Conservation (phyloP, 2,329 filamentous ascomycete species). For the Bipolaris oryzae region DNA sequence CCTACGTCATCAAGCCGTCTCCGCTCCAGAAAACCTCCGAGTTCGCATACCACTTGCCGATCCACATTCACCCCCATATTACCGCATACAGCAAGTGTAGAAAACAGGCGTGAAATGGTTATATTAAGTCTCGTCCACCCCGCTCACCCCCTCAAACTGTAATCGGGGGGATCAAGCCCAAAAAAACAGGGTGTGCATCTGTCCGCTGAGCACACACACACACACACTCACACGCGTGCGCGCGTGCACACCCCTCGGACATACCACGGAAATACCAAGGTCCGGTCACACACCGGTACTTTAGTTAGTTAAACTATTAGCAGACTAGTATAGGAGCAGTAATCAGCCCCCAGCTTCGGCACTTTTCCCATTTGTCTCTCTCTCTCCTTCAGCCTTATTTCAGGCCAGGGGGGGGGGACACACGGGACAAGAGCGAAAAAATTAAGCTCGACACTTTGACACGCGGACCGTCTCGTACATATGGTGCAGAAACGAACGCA, state of each 20-base stretch:
- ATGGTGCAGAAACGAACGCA: no score
- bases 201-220: no score
- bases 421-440: no score
- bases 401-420: no score
- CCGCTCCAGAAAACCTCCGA: neutral
- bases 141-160: neutral
- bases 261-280: conserved; percentile 9
- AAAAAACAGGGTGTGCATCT: no score
- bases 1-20: neutral
- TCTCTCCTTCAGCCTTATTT: no score
- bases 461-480: neutral
- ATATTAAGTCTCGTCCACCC: conserved; percentile 9
- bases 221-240: no score
- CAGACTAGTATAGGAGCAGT: no score
- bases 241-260: neutral
- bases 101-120: conserved; percentile 18
- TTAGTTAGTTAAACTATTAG: no score
- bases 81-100: conserved; percentile 16
- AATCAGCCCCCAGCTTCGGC: no score
- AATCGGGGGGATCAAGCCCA: no score
- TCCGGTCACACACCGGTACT: neutral
- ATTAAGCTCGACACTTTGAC: neutral
- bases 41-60: neutral
- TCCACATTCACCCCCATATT: conserved; percentile 2
- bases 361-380: no score